These are phyloP conservation scores for Aspergillus udagawae DNA, from an alignment of 2,329 filamentous ascomycete species.

Conservation along the genomic window DNA sequence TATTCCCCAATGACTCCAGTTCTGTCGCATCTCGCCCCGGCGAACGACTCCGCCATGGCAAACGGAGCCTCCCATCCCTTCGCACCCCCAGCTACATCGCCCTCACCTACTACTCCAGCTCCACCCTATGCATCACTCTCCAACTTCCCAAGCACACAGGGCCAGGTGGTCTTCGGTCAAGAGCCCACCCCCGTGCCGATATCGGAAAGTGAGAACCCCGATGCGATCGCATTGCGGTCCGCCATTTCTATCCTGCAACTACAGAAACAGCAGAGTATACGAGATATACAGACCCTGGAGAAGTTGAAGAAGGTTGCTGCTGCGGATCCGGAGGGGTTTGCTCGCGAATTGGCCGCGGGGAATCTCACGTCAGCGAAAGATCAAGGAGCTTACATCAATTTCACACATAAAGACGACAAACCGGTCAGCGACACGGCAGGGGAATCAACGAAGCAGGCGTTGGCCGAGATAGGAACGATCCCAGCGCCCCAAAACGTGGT, in stretches of 20 bases:
- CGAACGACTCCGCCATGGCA: conserved; percentile 12
- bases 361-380: conserved; percentile 46
- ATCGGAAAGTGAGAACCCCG: conserved; percentile 61
- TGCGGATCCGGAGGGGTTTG: conserved; percentile 67
- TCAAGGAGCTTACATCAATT: conserved; percentile 29
- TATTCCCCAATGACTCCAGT: conserved; percentile 47
- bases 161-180: conserved; percentile 26
- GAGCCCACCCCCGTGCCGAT: conserved; percentile 42
- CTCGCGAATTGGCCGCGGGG: conserved; percentile 62
- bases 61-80: conserved; percentile 26
- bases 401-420: conserved; percentile 36
- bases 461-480: conserved; percentile 56
- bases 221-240: conserved; percentile 80
- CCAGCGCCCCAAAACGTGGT: conserved; percentile 78
- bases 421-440: conserved; percentile 20
- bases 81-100: conserved; percentile 28
- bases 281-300: conserved; percentile 69
- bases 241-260: conserved; percentile 84
- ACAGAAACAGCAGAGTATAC: conserved; percentile 72
- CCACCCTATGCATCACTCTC: conserved; percentile 8
- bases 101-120: conserved; percentile 22
- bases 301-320: conserved; percentile 67
- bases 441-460: background rate
- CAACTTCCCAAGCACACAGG: conserved; percentile 13
- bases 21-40: conserved; percentile 33